Conservation (phyloP, 2,329 filamentous ascomycete species). For the Claviceps spartinae region DNA sequence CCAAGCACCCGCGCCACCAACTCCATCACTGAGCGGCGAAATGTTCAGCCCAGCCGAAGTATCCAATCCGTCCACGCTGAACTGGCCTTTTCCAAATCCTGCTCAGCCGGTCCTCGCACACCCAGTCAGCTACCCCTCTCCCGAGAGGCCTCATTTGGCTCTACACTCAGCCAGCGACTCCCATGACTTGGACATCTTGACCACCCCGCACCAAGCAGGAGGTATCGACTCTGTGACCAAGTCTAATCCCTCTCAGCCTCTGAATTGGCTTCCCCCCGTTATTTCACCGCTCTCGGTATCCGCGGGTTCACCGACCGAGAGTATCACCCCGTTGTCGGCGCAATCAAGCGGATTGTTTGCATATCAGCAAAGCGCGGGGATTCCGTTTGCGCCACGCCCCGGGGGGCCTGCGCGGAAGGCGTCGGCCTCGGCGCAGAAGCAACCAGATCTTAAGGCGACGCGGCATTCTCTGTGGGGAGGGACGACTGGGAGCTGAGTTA, state of each 20-base stretch:
- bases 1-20: slow-evolving; percentile 10
- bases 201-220: slow-evolving; percentile 43
- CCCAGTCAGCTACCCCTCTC: slow-evolving; percentile 21
- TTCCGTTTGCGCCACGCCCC: slow-evolving; percentile 30
- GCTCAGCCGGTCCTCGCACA: slow-evolving; percentile 10
- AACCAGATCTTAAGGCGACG: not conserved
- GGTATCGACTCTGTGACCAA: slow-evolving; percentile 30
- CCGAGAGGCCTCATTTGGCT: slow-evolving; percentile 14
- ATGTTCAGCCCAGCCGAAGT: slow-evolving; percentile 14
- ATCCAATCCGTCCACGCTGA: slow-evolving; percentile 9
- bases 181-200: slow-evolving; percentile 28
- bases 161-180: slow-evolving; percentile 13
- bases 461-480: not conserved
- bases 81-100: slow-evolving; percentile 10
- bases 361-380: slow-evolving; percentile 25
- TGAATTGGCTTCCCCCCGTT: slow-evolving; percentile 41
- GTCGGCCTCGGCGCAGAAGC: not conserved
- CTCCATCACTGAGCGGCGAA: slow-evolving; percentile 12
- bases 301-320: slow-evolving; percentile 16
- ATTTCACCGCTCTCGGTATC: slow-evolving; percentile 23
- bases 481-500: too few relatives aligned
- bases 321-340: not conserved
- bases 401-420: not conserved
- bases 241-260: slow-evolving; percentile 21
- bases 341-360: slow-evolving; percentile 19